Evolutionary conservation across 805 yeast species (phyloP).

Genomic region (Ogataea methylovora): DNA sequence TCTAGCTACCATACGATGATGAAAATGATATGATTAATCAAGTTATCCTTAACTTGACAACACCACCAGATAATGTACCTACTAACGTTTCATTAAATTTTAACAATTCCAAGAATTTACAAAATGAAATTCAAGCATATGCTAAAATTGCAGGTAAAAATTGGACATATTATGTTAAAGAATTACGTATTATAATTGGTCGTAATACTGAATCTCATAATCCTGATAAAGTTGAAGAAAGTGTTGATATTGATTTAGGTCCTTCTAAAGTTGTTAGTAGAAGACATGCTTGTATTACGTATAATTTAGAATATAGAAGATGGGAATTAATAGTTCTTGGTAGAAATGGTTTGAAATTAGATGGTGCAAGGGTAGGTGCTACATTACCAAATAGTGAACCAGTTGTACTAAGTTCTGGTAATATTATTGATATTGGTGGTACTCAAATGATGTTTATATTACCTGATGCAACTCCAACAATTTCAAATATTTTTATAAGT

Average conservation of each 20-base stretch:
- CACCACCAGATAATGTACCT: slow-evolving; percentile 54
- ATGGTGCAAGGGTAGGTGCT: slow-evolving; percentile 47
- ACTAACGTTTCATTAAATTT: slow-evolving; percentile 69
- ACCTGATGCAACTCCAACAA: slow-evolving; percentile 78
- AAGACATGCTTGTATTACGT: slow-evolving; percentile 78
- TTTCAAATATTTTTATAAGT: slow-evolving; percentile 42
- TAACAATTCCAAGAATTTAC: slow-evolving; percentile 64
- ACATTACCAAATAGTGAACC: slow-evolving; percentile 29
- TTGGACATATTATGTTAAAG: slow-evolving; percentile 93
- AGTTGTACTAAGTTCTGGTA: slow-evolving; percentile 72
- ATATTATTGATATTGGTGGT: slow-evolving; percentile 89
- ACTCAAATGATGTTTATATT: slow-evolving; percentile 98
- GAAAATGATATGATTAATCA: slow-evolving; percentile 63
- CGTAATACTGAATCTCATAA: slow-evolving; percentile 52
- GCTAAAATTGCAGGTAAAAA: slow-evolving; percentile 89
- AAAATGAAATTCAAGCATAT: slow-evolving; percentile 90
- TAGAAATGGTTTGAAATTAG: slow-evolving; percentile 89
- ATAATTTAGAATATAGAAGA: slow-evolving; percentile 61
- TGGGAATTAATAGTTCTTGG: slow-evolving; percentile 88
- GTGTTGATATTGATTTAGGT: slow-evolving; percentile 81
- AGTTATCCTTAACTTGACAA: slow-evolving; percentile 60
- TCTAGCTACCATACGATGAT: slow-evolving; percentile 36
- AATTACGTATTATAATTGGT: slow-evolving; percentile 73
- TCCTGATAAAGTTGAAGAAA: slow-evolving; percentile 3
- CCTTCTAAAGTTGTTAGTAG: slow-evolving; percentile 97